Evolutionary conservation across 2,329 filamentous ascomycete genomes (phyloP), one percentile per base, ranked within the genome.

Genomic region (Colletotrichum sidae): DNA sequence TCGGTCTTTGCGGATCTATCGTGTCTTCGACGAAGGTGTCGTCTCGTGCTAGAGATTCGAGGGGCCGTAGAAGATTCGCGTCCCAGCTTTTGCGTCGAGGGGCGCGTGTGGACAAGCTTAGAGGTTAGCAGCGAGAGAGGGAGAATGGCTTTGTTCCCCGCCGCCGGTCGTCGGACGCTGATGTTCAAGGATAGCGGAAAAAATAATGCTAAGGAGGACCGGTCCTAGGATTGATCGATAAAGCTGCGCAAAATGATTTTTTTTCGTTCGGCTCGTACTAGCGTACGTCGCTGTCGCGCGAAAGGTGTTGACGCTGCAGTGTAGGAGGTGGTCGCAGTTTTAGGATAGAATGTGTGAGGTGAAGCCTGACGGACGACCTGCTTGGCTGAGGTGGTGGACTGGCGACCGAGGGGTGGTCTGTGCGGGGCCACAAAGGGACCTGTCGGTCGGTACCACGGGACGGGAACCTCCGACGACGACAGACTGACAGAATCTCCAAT

Each of bases 381-480:
- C 55, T 64, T n/a, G 50, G 60, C 60, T 58, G 60, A 60, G 10
- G 50, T 35, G 51, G 38, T 38, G 44, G 35, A 42, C 53, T 37
- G 42, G 39, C 17, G 49, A 46, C 57, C 25, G 49, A 65, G 17
- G 49, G 37, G 60, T 67, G 64, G 64, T 60, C 64, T 65, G 64
- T 67, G 64, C 64, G 37, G 53, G 13, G 47, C 37, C 42, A 8
- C 34, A 35, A 54, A 25, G 25, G 25, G 25, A 25, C 25, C 25
- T 25, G 25, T 25, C 25, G 25, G 10, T 7, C 39, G 55, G 55
- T 59, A 67, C 63, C 63, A 25, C 46, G 41, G 25, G 42, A 44
- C 57, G 57, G 66, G 54, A 63, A 60, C 65, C 67, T 57, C 65
- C 67, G 64, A 64, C 64, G 60, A 68, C 64, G 62, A 55, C 65